These are phyloP conservation scores for Galeopsis tetrahit DNA, from an alignment of 257 asterid species.

Conservation along the genomic window DNA sequence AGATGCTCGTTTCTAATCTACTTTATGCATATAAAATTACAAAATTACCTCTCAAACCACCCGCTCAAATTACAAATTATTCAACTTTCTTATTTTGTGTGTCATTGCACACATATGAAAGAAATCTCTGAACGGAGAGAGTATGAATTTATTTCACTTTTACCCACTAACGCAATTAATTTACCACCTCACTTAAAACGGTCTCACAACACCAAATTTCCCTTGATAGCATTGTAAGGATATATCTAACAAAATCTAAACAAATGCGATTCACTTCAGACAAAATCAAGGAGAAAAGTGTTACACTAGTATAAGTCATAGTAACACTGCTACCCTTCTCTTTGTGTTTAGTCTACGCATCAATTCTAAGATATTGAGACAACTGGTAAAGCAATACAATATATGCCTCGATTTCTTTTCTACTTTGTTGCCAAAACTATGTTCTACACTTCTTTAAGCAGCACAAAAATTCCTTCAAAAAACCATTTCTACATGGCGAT, in stretches of 20 bases:
- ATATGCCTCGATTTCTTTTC: background rate
- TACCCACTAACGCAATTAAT: background rate
- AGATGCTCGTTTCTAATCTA: too few species aligned
- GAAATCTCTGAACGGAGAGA: too few species aligned
- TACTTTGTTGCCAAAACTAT: background rate
- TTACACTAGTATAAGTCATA: slow-evolving; percentile 2
- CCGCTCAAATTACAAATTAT: too few species aligned
- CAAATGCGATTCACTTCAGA: background rate
- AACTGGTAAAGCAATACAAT: slow-evolving; percentile 21
- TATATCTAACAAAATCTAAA: background rate
- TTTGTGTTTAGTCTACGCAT: background rate
- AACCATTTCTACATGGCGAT: slow-evolving; percentile 4
- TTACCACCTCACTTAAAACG: background rate
- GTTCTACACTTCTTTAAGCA: slow-evolving; percentile 16
- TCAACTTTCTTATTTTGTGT: too few species aligned
- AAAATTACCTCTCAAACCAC: too few species aligned
- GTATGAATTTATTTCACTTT: background rate
- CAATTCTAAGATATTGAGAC: background rate
- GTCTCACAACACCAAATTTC: background rate
- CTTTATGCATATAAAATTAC: too few species aligned
- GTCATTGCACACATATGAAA: too few species aligned
- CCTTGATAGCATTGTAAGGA: background rate
- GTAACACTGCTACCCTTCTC: slow-evolving; percentile 6
- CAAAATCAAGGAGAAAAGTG: background rate
- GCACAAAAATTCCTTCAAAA: slow-evolving; percentile 20